Evolutionary conservation across 73 alveolate species (phyloP).

Genomic region (Paramecium caudatum): DNA sequence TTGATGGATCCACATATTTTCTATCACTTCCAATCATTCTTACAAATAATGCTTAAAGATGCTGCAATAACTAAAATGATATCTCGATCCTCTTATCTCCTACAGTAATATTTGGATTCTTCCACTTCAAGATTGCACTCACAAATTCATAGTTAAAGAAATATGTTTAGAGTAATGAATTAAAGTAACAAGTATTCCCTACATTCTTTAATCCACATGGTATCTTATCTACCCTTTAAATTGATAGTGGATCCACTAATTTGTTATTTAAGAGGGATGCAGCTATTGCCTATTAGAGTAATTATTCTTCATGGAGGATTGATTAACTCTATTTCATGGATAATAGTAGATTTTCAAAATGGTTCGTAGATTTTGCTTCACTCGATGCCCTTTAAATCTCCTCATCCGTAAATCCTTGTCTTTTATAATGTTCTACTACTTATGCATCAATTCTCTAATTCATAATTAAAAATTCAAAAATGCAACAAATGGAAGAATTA

Average conservation of each 20-base stretch:
- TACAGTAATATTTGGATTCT: slow-evolving; percentile 27
- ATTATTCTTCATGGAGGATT: too few species aligned
- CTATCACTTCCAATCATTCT: slow-evolving; percentile 79
- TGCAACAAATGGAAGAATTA: slow-evolving; percentile 48
- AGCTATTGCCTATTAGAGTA: neutral
- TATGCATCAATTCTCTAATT: neutral
- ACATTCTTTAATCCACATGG: slow-evolving; percentile 88
- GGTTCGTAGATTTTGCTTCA: too few species aligned
- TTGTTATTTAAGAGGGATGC: neutral
- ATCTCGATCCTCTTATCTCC: slow-evolving; percentile 66
- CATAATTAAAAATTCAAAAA: slow-evolving; percentile 1
- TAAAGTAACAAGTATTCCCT: slow-evolving; percentile 93
- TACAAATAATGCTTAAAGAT: slow-evolving; percentile 79
- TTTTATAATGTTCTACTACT: neutral
- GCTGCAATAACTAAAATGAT: slow-evolving; percentile 74
- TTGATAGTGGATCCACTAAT: neutral
- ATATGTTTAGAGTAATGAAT: slow-evolving; percentile 85
- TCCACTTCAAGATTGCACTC: slow-evolving; percentile 75
- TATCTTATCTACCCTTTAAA: slow-evolving; percentile 72
- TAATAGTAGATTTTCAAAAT: too few species aligned
- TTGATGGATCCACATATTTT: slow-evolving; percentile 85
- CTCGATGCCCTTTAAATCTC: neutral
- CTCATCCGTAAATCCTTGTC: neutral
- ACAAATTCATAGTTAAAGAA: slow-evolving; percentile 85
- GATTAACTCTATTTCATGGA: too few species aligned